phyloP scores from a whole-genome alignment of 2,329 filamentous ascomycete species.

The Thelonectria olida region DNA sequence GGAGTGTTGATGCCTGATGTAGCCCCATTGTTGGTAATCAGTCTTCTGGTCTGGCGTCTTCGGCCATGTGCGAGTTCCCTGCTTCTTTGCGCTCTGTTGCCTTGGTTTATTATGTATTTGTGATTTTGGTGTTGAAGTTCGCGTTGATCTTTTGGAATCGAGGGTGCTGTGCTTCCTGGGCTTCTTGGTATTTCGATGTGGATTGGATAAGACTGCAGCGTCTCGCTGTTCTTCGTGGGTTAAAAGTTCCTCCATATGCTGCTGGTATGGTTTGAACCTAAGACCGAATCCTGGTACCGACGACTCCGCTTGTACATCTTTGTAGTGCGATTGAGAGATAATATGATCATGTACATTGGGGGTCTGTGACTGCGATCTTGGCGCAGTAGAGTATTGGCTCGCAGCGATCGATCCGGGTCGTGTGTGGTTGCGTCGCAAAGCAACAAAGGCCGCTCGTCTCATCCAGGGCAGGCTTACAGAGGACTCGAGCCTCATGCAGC shows the following conservation, averaged over 20 bases:
- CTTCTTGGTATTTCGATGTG: background rate
- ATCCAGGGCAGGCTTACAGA: constrained; percentile 26
- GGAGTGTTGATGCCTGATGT: constrained; percentile 40
- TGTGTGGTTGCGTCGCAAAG: constrained; percentile 19
- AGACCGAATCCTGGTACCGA: background rate
- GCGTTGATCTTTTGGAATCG: background rate
- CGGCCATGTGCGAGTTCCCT: background rate
- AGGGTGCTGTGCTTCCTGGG: background rate
- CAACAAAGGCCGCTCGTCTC: constrained; percentile 25
- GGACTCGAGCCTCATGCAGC: constrained; percentile 34
- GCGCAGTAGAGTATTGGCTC: constrained; percentile 22
- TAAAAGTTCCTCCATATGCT: background rate
- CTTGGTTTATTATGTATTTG: background rate
- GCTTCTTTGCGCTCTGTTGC: constrained; percentile 7
- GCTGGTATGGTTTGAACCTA: background rate
- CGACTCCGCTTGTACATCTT: constrained; percentile 13
- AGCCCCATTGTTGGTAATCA: constrained; percentile 44
- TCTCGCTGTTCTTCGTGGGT: background rate
- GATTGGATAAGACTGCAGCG: background rate
- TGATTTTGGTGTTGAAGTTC: background rate
- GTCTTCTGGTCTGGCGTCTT: constrained; percentile 14
- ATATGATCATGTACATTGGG: constrained; percentile 20
- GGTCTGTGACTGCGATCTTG: background rate
- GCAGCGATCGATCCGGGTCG: constrained; percentile 13
- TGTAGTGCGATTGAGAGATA: constrained; percentile 30